Evolutionary conservation across 2,329 filamentous ascomycete species (phyloP).

Genomic region (Xylaria sp.): DNA sequence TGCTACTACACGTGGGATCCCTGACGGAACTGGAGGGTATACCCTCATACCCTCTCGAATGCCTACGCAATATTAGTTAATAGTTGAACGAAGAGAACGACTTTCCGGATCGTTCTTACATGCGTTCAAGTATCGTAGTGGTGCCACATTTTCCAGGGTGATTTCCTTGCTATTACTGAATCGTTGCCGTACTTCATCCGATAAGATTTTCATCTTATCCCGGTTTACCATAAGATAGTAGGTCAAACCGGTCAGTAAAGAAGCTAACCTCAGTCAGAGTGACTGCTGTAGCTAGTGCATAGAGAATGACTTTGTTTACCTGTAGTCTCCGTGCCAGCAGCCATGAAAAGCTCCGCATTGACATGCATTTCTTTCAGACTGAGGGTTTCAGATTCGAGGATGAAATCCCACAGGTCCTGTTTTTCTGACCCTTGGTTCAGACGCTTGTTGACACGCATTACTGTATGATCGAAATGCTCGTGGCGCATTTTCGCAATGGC

Average conservation of each 20-base stretch:
- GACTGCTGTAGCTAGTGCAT: background rate
- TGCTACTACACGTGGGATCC: constrained; percentile 30
- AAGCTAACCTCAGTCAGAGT: constrained; percentile 45
- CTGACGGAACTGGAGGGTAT: constrained; percentile 36
- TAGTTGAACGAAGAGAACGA: background rate
- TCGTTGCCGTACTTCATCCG: constrained; percentile 45
- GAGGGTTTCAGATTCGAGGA: constrained; percentile 38
- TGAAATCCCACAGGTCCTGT: constrained; percentile 46
- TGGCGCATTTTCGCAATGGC: constrained; percentile 40
- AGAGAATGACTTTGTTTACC: constrained; percentile 19
- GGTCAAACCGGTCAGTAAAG: constrained; percentile 46
- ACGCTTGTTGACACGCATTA: constrained; percentile 48
- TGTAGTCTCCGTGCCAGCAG: constrained; percentile 39
- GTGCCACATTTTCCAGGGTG: constrained; percentile 33
- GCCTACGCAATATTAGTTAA: constrained; percentile 9
- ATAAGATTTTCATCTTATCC: constrained; percentile 41
- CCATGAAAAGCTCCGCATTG: constrained; percentile 41
- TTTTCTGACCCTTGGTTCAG: constrained; percentile 42
- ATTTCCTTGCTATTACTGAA: constrained; percentile 47
- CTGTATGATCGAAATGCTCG: constrained; percentile 40
- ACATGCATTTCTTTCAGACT: constrained; percentile 38
- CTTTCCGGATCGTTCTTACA: constrained; percentile 25
- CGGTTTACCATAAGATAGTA: constrained; percentile 41
- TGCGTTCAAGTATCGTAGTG: constrained; percentile 42
- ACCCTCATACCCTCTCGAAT: constrained; percentile 37